Evolutionary conservation across 805 yeast genomes (phyloP).

Genomic region (Myxozyma monticola): DNA sequence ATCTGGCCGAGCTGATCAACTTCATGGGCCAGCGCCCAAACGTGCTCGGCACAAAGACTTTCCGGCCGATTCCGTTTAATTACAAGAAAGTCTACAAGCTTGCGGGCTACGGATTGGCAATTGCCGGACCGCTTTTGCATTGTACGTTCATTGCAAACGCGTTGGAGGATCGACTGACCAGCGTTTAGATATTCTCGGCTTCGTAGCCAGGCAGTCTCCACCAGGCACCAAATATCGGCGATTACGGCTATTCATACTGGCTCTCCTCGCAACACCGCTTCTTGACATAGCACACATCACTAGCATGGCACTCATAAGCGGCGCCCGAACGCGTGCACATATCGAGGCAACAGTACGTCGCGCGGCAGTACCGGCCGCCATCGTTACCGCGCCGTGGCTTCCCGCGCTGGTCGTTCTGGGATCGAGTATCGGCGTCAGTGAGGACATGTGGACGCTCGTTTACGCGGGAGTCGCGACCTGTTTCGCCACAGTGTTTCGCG

Average conservation of each 20-base stretch:
- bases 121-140: constrained; percentile 16
- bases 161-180: background rate
- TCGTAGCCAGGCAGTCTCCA: constrained; percentile 3
- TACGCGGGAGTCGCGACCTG: constrained; percentile 8
- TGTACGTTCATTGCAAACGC: constrained; percentile 2
- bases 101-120: constrained; percentile 6
- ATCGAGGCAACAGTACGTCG: constrained; percentile 8
- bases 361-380: constrained; percentile 7
- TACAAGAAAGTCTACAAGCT: constrained; percentile 1
- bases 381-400: constrained; percentile 10
- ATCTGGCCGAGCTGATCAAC: constrained; percentile 3
- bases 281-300: constrained; percentile 6
- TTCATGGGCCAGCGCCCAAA: background rate
- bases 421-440: background rate
- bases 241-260: constrained; percentile 2
- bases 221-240: background rate
- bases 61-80: constrained; percentile 5
- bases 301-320: constrained; percentile 11
- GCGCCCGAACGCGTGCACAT: constrained; percentile 8
- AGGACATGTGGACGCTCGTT: constrained; percentile 4
- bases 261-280: constrained; percentile 3
- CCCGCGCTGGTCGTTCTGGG: constrained; percentile 5
- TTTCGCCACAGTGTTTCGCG: constrained; percentile 6
- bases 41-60: background rate
- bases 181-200: background rate